Evolutionary conservation across 2,329 filamentous ascomycete species (phyloP), one percentile per base, ranked within the genome.

Genomic region (Ilyonectria destructans): DNA sequence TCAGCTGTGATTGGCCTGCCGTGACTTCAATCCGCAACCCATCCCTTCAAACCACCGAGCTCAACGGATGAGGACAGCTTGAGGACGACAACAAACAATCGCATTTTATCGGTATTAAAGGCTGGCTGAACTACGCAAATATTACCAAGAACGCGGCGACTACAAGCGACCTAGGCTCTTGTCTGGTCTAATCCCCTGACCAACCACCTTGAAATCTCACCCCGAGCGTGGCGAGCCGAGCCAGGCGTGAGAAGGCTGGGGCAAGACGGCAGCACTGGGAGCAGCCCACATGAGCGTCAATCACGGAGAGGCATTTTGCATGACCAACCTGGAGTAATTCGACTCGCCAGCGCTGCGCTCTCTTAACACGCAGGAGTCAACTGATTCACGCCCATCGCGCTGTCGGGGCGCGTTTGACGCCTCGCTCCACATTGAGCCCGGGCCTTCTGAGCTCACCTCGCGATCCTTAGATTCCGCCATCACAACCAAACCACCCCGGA

Each of bases 1-100:
- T 29, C 40, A 23, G 26, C 33, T 61, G 29, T 60, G 62, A 60
- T 67, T 62, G 65, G 56, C 46, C 37, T 64, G 52, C 40, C 40
- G 23, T 26, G 52, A 40, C 52, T 54, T 52, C 29, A 31, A 46
- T 46, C 55, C 23, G 29, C 40, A 40, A 56, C 56, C 33, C 52
- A 52, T 58, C 49, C 37, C 40, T 65, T 43, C 64, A 62, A 49
- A 58, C 26, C 46, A 35, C 29, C 51, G 19, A 54, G 51, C 51
- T 35, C 51, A 52, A 62, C 49, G 29, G 17, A 57, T 43, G 35
- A 61, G 57, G 46, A 55, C 26, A 48, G 29, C 52, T 31, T 40
- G 45, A 58, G 56, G 58, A 33, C 55, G 33, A 51, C 60, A 49
- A 48, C 52, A 58, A 58, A 33, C 37, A 55, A 58, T 26, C 54